Evolutionary conservation across 345 rosid species (phyloP).

Genomic region (Moricandia arvensis): DNA sequence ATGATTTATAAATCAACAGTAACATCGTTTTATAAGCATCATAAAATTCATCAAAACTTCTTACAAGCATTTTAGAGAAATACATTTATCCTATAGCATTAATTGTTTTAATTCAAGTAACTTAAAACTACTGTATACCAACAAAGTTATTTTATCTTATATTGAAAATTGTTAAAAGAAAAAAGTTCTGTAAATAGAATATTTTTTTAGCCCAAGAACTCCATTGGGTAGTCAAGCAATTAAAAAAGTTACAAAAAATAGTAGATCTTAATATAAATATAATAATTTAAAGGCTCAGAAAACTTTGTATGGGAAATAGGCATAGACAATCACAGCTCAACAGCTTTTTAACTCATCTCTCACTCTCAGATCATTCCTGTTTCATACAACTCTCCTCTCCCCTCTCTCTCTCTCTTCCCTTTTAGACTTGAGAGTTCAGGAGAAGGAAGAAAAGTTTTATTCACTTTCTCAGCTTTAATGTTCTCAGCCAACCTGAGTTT

Average conservation of each 20-base stretch:
- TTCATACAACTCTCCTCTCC: constrained; percentile 32
- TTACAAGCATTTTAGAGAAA: background rate
- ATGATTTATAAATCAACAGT: background rate
- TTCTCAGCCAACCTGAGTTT: constrained; percentile 18
- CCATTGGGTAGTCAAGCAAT: background rate
- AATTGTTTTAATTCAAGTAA: background rate
- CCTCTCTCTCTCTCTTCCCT: constrained; percentile 7
- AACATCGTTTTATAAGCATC: background rate
- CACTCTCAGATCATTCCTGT: constrained; percentile 41
- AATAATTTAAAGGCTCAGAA: constrained; percentile 22
- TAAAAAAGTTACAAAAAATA: background rate
- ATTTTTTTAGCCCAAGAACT: background rate
- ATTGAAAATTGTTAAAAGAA: background rate
- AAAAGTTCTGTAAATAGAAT: background rate
- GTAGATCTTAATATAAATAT: constrained; percentile 19
- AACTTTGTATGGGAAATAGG: constrained; percentile 34
- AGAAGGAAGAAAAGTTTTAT: constrained; percentile 14
- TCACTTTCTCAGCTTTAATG: constrained; percentile 9
- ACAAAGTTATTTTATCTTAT: background rate
- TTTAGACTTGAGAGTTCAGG: constrained; percentile 17
- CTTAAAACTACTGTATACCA: background rate
- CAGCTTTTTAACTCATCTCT: constrained; percentile 49
- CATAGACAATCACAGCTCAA: constrained; percentile 67
- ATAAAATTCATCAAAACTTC: background rate
- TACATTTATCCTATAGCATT: background rate